Evolutionary conservation across 257 asterid genomes (phyloP).

Genomic region (Hygrophila difformis): DNA sequence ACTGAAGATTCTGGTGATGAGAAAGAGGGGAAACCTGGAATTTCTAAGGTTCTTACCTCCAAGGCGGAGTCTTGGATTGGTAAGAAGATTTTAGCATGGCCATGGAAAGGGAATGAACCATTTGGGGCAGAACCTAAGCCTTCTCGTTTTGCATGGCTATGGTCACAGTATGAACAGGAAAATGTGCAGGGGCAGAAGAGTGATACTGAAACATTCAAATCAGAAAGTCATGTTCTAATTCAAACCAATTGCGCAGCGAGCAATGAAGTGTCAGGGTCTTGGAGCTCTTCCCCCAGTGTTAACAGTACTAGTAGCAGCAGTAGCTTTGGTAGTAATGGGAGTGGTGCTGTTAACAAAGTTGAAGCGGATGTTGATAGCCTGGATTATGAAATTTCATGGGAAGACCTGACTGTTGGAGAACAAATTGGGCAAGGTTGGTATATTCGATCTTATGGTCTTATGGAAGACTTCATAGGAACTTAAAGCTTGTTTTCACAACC

Average conservation of each 20-base stretch:
- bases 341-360: conserved; percentile 59
- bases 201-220: conserved; percentile 22
- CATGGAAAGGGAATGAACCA: conserved; percentile 68
- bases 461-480: neutral
- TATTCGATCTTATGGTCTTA: neutral
- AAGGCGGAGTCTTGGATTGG: conserved; percentile 87
- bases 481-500: neutral
- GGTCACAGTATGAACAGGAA: conserved; percentile 58
- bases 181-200: conserved; percentile 39
- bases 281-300: conserved; percentile 70
- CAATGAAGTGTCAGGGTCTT: conserved; percentile 74
- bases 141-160: conserved; percentile 60
- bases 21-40: conserved; percentile 56
- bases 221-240: conserved; percentile 34
- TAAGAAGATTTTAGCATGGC: conserved; percentile 68
- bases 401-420: conserved; percentile 88
- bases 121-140: conserved; percentile 56
- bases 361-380: conserved; percentile 69
- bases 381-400: conserved; percentile 94
- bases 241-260: conserved; percentile 36
- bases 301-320: conserved; percentile 91
- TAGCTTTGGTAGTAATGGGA: conserved; percentile 77
- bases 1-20: conserved; percentile 67
- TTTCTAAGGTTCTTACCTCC: conserved; percentile 61
- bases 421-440: conserved; percentile 89